These are phyloP conservation scores for Cyathus striatus DNA, from an alignment of 768 basidiomycete species.

Conservation along the genomic window DNA sequence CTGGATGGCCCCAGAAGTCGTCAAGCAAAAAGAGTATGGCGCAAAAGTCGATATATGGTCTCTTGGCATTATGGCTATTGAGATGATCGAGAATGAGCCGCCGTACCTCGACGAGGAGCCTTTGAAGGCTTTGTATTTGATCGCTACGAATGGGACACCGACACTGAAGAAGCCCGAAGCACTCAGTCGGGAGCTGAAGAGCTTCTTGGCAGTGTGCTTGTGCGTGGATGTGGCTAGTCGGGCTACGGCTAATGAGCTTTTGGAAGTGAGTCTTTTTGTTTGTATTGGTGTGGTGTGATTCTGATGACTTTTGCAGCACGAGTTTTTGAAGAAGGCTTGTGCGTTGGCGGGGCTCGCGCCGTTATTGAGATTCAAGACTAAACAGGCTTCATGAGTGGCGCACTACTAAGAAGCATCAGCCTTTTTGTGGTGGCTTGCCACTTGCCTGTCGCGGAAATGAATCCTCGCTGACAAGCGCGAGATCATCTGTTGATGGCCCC, in stretches of 20 bases:
- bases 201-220: conserved; percentile 94
- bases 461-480: too few species aligned
- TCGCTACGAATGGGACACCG: conserved; percentile 97
- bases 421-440: too few species aligned
- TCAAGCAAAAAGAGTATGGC: conserved; percentile 95
- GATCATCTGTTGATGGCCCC: too few species aligned
- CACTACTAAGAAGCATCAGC: too few species aligned
- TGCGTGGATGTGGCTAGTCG: conserved; percentile 95
- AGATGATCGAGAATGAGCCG: conserved; percentile 98
- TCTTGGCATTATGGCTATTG: conserved; percentile 96
- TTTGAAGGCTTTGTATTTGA: conserved; percentile 88
- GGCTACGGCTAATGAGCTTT: conserved; percentile 82
- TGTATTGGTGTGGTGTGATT: conserved; percentile 3
- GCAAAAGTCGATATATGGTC: conserved; percentile 98
- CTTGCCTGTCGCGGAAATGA: too few species aligned
- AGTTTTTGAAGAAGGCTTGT: conserved; percentile 90
- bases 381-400: conserved; percentile 39
- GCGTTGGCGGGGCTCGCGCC: conserved; percentile 78
- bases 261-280: conserved; percentile 54
- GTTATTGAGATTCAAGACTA: conserved; percentile 74
- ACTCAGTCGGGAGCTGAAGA: conserved; percentile 88
- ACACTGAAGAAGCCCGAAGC: conserved; percentile 95
- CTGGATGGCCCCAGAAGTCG: conserved; percentile 99
- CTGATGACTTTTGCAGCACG: conserved; percentile 56
- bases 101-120: conserved; percentile 96